Conservation (phyloP, 2,329 filamentous ascomycete species). For the Stagonosporopsis rhizophila region DNA sequence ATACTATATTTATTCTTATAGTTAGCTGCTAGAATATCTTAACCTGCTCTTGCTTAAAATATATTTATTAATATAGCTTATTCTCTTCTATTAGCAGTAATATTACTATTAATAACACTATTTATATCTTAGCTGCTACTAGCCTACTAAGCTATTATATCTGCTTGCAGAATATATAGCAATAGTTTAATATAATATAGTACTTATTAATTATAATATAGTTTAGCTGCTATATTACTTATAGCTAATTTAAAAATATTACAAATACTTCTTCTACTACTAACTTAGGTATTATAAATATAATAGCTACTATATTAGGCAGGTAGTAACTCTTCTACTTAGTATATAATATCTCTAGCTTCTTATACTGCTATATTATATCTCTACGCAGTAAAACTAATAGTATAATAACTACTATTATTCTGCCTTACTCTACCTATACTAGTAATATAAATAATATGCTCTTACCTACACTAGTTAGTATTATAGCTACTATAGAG, state of each 20-base stretch:
- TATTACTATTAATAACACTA: conserved; percentile 32
- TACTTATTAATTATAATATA: conserved; percentile 28
- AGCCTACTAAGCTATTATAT: conserved; percentile 26
- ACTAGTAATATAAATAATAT: not conserved
- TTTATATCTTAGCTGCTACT: conserved; percentile 23
- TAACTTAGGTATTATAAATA: conserved; percentile 36
- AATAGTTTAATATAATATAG: conserved; percentile 27
- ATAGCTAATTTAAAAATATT: too few relatives aligned
- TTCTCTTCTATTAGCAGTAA: conserved; percentile 25
- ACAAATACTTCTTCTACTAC: conserved; percentile 29
- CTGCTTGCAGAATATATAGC: conserved; percentile 17
- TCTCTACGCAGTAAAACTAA: not conserved
- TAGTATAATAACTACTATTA: not conserved
- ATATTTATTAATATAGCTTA: not conserved
- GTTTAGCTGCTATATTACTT: too few relatives aligned
- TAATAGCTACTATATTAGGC: conserved; percentile 22
- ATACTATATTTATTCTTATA: conserved; percentile 14
- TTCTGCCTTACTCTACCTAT: not conserved
- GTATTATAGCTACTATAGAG: not conserved
- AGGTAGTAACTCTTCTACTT: conserved; percentile 26
- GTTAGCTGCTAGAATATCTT: too few relatives aligned
- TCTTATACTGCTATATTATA: not conserved
- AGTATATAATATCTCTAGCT: conserved; percentile 18
- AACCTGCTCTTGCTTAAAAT: conserved; percentile 13
- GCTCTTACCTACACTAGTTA: not conserved